phyloP scores from a whole-genome alignment of 805 yeast species.

The Clavispora carvajalis region DNA sequence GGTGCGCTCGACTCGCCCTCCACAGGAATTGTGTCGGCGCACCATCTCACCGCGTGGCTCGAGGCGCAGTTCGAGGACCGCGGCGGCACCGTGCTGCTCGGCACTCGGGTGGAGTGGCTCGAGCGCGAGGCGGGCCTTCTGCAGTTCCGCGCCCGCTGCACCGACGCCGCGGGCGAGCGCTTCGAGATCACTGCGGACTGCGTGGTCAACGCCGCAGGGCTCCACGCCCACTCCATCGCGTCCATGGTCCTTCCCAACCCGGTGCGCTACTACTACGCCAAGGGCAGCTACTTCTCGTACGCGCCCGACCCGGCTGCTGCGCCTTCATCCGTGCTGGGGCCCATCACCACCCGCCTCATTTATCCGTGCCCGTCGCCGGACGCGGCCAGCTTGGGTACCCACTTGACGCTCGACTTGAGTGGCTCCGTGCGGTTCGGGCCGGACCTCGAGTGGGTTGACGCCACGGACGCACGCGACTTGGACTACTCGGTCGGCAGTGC shows the following conservation, averaged over 20 bases:
- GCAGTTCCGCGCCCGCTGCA: slow-evolving; percentile 21
- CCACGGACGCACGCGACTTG: slow-evolving; percentile 22
- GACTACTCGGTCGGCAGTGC: slow-evolving; percentile 45
- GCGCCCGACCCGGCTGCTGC: slow-evolving; percentile 40
- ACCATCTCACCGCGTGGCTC: slow-evolving; percentile 60
- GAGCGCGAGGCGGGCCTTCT: slow-evolving; percentile 18
- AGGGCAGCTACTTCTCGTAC: slow-evolving; percentile 75
- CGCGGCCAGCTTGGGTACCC: slow-evolving; percentile 80
- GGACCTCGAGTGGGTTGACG: slow-evolving; percentile 70
- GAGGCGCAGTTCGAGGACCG: slow-evolving; percentile 49
- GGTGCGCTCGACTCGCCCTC: slow-evolving; percentile 71
- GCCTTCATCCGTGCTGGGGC: background rate
- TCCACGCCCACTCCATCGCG: slow-evolving; percentile 66
- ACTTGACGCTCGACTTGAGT: slow-evolving; percentile 75
- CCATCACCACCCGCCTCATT: slow-evolving; percentile 34
- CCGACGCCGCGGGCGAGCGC: slow-evolving; percentile 21
- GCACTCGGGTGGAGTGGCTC: slow-evolving; percentile 49
- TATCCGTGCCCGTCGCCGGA: slow-evolving; percentile 75
- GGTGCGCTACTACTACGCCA: slow-evolving; percentile 61
- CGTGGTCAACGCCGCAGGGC: slow-evolving; percentile 76
- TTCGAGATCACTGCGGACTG: slow-evolving; percentile 47
- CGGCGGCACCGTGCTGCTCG: slow-evolving; percentile 61
- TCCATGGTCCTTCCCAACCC: slow-evolving; percentile 63
- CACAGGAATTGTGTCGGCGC: slow-evolving; percentile 82
- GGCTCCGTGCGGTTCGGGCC: slow-evolving; percentile 85